These are phyloP conservation scores for Parathielavia appendiculata DNA, from an alignment of 495 filamentous ascomycete species.

Conservation along the genomic window DNA sequence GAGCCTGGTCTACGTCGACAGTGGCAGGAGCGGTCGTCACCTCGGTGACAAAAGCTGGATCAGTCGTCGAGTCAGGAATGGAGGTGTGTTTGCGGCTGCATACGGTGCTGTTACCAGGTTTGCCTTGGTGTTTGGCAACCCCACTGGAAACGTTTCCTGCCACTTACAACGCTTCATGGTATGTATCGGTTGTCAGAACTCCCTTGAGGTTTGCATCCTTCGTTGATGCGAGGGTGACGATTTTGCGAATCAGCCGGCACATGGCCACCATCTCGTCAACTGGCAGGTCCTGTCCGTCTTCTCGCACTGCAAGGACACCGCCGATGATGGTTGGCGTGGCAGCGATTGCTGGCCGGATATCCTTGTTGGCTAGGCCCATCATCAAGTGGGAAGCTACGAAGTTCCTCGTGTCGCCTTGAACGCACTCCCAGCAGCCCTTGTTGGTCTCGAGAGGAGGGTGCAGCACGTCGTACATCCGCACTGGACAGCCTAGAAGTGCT, in stretches of 20 bases:
- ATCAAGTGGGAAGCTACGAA: not conserved
- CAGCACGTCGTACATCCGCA: not conserved
- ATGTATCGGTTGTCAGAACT: no score
- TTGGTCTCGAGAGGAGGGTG: not conserved
- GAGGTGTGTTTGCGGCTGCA: no score
- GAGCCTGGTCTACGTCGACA: no score
- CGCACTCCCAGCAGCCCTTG: not conserved
- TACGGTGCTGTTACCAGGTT: no score
- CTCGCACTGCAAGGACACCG: not conserved
- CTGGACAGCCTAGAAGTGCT: not conserved
- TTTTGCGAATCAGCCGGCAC: not conserved
- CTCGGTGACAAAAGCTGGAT: no score
- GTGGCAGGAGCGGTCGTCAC: no score
- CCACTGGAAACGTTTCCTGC: no score
- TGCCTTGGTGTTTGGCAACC: no score
- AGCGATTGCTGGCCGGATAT: not conserved
- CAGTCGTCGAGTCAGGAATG: no score
- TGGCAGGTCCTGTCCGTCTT: not conserved
- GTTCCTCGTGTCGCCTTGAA: not conserved
- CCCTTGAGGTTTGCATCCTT: not conserved
- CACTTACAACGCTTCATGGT: no score
- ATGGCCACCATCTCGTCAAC: not conserved
- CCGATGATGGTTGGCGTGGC: not conserved
- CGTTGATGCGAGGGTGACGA: not conserved
- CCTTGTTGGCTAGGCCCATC: not conserved